Percentiles rank a stretch among this genome's conserved stretches.
Evolutionary conservation across 106 monocot species (phyloP).

Genomic region (Dendrobium chrysotoxum): DNA sequence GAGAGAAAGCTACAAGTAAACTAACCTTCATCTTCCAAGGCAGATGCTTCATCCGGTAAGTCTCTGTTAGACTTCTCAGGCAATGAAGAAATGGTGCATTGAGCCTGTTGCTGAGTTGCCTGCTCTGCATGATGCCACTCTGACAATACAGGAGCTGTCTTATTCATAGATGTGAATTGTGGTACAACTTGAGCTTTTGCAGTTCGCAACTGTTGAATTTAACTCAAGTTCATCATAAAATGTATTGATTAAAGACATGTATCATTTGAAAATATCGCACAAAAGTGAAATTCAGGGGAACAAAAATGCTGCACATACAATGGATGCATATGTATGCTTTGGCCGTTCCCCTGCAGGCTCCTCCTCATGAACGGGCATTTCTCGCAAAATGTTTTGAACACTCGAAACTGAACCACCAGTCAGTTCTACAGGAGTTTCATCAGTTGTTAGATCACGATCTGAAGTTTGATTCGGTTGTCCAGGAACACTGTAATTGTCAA

Average conservation of each 20-base stretch:
- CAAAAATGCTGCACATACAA: constrained; percentile 31
- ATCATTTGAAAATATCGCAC: not conserved
- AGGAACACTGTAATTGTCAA: constrained; percentile 39
- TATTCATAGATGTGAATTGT: constrained; percentile 21
- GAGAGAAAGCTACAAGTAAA: not conserved
- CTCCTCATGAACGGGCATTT: constrained; percentile 21
- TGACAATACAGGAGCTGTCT: constrained; percentile 14
- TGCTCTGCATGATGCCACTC: constrained; percentile 38
- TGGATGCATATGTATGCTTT: constrained; percentile 84
- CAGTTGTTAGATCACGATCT: constrained; percentile 27
- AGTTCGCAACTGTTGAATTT: constrained; percentile 40
- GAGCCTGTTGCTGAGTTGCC: constrained; percentile 23
- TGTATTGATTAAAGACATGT: not conserved
- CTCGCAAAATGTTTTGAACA: constrained; percentile 14
- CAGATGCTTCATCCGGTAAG: constrained; percentile 23
- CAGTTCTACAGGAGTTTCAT: constrained; percentile 42
- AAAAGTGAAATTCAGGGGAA: not conserved
- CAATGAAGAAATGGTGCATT: constrained; percentile 8
- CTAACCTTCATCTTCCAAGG: constrained; percentile 71
- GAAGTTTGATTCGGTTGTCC: constrained; percentile 34
- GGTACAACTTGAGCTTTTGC: constrained; percentile 39
- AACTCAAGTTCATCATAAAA: not conserved
- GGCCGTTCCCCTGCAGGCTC: constrained; percentile 33
- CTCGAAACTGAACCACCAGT: constrained; percentile 31
- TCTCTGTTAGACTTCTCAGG: constrained; percentile 36